phyloP scores from a whole-genome alignment of 2,329 filamentous ascomycete species.

The Cladosporium sp. region DNA sequence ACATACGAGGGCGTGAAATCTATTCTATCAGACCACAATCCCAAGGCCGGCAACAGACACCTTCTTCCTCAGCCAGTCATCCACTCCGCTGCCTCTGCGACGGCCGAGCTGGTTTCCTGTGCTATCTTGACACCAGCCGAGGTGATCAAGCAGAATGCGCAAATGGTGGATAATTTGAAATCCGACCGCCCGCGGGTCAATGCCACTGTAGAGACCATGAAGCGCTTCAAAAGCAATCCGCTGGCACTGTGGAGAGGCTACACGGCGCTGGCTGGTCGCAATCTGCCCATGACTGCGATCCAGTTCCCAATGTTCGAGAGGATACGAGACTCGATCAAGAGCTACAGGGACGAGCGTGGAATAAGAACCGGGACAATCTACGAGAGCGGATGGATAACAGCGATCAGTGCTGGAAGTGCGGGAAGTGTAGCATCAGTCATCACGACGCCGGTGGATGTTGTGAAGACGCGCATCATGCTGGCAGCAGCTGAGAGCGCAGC shows the following conservation, averaged over 20 bases:
- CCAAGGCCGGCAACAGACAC: slow-evolving; percentile 42
- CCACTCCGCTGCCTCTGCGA: slow-evolving; percentile 71
- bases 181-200: slow-evolving; percentile 37
- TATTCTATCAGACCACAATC: slow-evolving; percentile 55
- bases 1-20: slow-evolving; percentile 79
- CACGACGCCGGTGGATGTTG: slow-evolving; percentile 87
- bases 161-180: slow-evolving; percentile 64
- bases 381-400: slow-evolving; percentile 71
- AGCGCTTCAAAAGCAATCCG: slow-evolving; percentile 56
- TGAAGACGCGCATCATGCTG: slow-evolving; percentile 90
- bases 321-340: slow-evolving; percentile 57
- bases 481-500: slow-evolving; percentile 50
- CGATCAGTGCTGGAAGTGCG: slow-evolving; percentile 69
- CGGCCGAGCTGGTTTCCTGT: slow-evolving; percentile 81
- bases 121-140: slow-evolving; percentile 85
- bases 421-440: slow-evolving; percentile 73
- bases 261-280: slow-evolving; percentile 75
- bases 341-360: slow-evolving; percentile 43
- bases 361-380: slow-evolving; percentile 49
- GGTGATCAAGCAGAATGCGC: slow-evolving; percentile 90
- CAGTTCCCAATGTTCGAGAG: slow-evolving; percentile 87
- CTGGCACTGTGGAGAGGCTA: slow-evolving; percentile 69
- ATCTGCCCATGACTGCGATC: slow-evolving; percentile 82
- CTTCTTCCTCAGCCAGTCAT: slow-evolving; percentile 66
- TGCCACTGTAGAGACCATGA: slow-evolving; percentile 58